These are phyloP conservation scores for Hericium coralloides DNA, from an alignment of 768 basidiomycete species.

Conservation along the genomic window DNA sequence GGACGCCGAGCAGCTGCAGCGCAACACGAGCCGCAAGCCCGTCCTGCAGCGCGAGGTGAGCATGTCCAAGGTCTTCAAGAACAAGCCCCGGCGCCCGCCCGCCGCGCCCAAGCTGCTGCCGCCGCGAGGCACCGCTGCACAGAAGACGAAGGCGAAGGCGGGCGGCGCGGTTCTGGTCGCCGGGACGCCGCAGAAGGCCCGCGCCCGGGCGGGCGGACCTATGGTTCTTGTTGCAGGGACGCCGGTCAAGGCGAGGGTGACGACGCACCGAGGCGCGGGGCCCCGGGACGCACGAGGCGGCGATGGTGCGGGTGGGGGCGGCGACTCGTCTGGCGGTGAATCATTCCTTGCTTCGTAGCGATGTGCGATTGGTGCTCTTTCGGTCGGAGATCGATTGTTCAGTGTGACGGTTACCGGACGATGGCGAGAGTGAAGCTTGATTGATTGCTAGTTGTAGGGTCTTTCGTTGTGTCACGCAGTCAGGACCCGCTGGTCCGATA, in stretches of 20 bases:
- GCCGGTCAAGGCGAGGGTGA: neutral
- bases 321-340: neutral
- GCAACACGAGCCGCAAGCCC: conserved; percentile 34
- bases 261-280: neutral
- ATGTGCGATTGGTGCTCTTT: too few species aligned
- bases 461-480: too few species aligned
- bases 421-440: too few species aligned
- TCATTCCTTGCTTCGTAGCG: too few species aligned
- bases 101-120: conserved; percentile 12
- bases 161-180: conserved; percentile 16
- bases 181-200: conserved; percentile 17
- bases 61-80: conserved; percentile 60
- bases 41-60: conserved; percentile 61
- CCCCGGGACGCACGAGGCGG: neutral
- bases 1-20: conserved; percentile 38
- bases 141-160: conserved; percentile 6
- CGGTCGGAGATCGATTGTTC: too few species aligned
- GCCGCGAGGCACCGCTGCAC: conserved; percentile 6
- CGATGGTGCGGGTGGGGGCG: too few species aligned
- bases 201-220: neutral
- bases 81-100: conserved; percentile 20
- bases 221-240: conserved; percentile 7
- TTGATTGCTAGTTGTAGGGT: too few species aligned
- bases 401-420: too few species aligned
- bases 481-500: too few species aligned